Evolutionary conservation across 345 rosid species (phyloP).

Genomic region (Turnera subulata): DNA sequence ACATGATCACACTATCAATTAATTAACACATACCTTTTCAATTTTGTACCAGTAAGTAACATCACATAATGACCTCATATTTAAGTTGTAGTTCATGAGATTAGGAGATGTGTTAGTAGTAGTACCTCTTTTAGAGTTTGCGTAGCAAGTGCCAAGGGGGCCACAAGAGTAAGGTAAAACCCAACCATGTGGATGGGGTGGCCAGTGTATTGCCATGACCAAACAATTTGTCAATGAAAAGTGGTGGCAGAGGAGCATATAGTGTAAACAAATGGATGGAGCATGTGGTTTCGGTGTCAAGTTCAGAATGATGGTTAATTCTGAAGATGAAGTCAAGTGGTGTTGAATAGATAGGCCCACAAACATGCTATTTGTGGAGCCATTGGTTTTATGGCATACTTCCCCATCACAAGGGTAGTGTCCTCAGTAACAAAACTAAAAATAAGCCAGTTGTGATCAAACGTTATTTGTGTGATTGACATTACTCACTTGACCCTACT

Average conservation of each 20-base stretch:
- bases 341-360: conserved; percentile 25
- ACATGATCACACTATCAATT: too few species aligned
- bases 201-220: conserved; percentile 26
- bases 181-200: conserved; percentile 71
- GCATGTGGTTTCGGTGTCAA: conserved; percentile 36
- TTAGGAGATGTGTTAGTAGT: too few species aligned
- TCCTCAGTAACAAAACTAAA: too few species aligned
- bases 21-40: too few species aligned
- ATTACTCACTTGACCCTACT: too few species aligned
- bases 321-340: conserved; percentile 31
- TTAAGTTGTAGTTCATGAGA: too few species aligned
- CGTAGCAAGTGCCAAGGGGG: conserved; percentile 19
- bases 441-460: not conserved
- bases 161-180: conserved; percentile 32
- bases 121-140: conserved; percentile 6
- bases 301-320: conserved; percentile 27
- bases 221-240: conserved; percentile 33
- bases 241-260: conserved; percentile 37
- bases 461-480: conserved; percentile 4
- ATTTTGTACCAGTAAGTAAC: too few species aligned
- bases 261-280: conserved; percentile 31
- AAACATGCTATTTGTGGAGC: conserved; percentile 12
- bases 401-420: too few species aligned
- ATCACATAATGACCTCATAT: too few species aligned
- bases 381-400: not conserved